phyloP scores from a whole-genome alignment of 352 stramenopile species.

The Globisporangium perplexum region DNA sequence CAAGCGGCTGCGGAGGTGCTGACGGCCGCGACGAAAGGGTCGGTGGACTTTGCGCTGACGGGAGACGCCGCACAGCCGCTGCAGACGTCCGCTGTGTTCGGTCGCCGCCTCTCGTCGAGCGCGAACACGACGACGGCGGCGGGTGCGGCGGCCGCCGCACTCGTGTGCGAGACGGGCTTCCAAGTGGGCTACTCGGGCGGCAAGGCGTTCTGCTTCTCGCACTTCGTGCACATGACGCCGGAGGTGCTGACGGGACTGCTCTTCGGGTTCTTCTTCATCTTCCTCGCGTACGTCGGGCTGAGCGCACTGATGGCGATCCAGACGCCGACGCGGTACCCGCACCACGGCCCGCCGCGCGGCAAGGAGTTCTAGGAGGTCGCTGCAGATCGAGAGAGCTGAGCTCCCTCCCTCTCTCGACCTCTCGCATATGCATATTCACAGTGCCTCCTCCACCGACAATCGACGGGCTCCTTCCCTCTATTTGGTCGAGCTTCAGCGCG shows the following conservation, averaged over 20 bases:
- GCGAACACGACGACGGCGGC: constrained; percentile 9
- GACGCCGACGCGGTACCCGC: constrained; percentile 66
- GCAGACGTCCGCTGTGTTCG: constrained; percentile 18
- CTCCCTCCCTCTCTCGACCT: not conserved
- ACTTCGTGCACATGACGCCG: constrained; percentile 80
- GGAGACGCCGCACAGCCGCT: constrained; percentile 33
- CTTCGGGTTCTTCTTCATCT: constrained; percentile 77
- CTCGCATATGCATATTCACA: not conserved
- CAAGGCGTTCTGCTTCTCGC: constrained; percentile 82
- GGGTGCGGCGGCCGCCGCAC: constrained; percentile 8
- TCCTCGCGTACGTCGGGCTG: constrained; percentile 69
- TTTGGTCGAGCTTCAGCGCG: not conserved
- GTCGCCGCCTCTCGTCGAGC: constrained; percentile 22
- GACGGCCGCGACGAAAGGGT: constrained; percentile 19
- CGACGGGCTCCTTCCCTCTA: not conserved
- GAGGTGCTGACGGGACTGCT: constrained; percentile 68
- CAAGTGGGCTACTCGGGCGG: constrained; percentile 44
- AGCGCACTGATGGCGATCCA: constrained; percentile 70
- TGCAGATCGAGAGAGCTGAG: not conserved
- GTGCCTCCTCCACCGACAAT: not conserved
- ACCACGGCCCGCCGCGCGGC: constrained; percentile 62
- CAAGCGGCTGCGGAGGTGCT: constrained; percentile 30
- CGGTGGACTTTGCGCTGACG: constrained; percentile 62
- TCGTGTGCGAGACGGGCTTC: constrained; percentile 64
- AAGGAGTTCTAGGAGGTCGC: constrained; percentile 73